Evolutionary conservation across 441 rosid species (phyloP).

Genomic region (Gossypium lobatum): DNA sequence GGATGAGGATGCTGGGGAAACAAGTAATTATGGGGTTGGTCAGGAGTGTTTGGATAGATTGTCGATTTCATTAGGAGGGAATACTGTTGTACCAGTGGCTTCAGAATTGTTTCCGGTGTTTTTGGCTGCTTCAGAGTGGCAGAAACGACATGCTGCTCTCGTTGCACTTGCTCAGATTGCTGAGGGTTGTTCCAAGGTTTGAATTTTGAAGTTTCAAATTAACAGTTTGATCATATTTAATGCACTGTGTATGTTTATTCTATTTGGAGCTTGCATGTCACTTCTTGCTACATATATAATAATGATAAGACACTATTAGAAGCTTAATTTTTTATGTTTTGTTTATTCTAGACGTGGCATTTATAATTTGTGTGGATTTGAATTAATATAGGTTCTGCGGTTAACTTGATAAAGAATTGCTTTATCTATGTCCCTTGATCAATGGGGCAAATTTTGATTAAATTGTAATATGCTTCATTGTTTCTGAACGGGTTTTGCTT

Average conservation of each 20-base stretch:
- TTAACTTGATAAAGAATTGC: background rate
- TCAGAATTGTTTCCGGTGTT: constrained; percentile 29
- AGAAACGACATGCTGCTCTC: constrained; percentile 42
- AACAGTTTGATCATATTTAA: background rate
- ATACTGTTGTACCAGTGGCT: constrained; percentile 35
- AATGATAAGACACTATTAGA: background rate
- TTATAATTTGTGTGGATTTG: background rate
- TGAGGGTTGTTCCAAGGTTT: constrained; percentile 44
- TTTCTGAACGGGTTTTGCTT: background rate
- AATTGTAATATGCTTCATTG: background rate
- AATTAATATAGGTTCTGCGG: background rate
- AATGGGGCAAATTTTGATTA: background rate
- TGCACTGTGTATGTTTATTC: background rate
- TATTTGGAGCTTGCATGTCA: background rate
- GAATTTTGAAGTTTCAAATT: background rate
- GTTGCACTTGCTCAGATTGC: constrained; percentile 41
- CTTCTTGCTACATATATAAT: background rate
- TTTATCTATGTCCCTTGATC: background rate
- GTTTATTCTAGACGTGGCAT: background rate
- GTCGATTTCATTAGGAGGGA: constrained; percentile 37
- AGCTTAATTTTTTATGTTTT: background rate
- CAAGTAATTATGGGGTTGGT: constrained; percentile 43
- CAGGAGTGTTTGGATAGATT: constrained; percentile 48
- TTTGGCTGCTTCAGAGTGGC: constrained; percentile 42
- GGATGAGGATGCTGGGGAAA: constrained; percentile 45